Evolutionary conservation across 2,329 filamentous ascomycete genomes (phyloP).

Genomic region (Cytospora piceae): DNA sequence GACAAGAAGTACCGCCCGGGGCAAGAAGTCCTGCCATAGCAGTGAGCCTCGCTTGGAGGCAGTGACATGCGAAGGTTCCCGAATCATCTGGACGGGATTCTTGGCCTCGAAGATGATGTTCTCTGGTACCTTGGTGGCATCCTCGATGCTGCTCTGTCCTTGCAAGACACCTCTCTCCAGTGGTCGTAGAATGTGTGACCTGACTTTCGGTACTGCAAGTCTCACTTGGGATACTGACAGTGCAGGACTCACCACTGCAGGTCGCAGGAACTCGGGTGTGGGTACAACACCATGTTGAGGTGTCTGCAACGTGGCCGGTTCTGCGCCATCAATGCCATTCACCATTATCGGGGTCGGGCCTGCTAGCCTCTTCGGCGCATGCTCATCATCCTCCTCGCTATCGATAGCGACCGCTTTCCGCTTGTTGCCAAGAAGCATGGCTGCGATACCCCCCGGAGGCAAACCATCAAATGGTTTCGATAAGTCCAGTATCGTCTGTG

Average conservation of each 20-base stretch:
- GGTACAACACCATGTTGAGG: constrained; percentile 63
- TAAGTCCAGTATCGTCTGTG: constrained; percentile 83
- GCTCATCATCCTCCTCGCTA: constrained; percentile 73
- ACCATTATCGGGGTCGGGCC: constrained; percentile 75
- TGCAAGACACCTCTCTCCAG: constrained; percentile 69
- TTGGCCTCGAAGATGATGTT: constrained; percentile 85
- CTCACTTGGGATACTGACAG: constrained; percentile 82
- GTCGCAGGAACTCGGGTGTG: constrained; percentile 83
- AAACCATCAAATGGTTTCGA: constrained; percentile 93
- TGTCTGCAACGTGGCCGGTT: constrained; percentile 70
- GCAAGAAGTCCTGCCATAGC: constrained; percentile 93
- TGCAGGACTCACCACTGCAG: constrained; percentile 82
- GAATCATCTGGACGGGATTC: constrained; percentile 71
- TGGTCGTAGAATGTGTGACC: constrained; percentile 80
- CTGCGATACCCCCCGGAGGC: constrained; percentile 83
- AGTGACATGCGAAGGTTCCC: constrained; percentile 83
- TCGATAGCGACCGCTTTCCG: constrained; percentile 76
- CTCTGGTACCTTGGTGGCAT: constrained; percentile 65
- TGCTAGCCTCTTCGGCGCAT: constrained; percentile 52
- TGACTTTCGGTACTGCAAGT: constrained; percentile 83
- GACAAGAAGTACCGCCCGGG: constrained; percentile 82
- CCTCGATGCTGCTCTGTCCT: constrained; percentile 57
- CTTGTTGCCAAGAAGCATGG: constrained; percentile 91
- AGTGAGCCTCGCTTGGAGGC: constrained; percentile 79
- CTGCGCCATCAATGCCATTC: constrained; percentile 76